A percentile compares a stretch with the other conserved stretches of the same genome.
phyloP scores from a whole-genome alignment of 2,329 filamentous ascomycete genomes.

The Colletotrichum australisinense region DNA sequence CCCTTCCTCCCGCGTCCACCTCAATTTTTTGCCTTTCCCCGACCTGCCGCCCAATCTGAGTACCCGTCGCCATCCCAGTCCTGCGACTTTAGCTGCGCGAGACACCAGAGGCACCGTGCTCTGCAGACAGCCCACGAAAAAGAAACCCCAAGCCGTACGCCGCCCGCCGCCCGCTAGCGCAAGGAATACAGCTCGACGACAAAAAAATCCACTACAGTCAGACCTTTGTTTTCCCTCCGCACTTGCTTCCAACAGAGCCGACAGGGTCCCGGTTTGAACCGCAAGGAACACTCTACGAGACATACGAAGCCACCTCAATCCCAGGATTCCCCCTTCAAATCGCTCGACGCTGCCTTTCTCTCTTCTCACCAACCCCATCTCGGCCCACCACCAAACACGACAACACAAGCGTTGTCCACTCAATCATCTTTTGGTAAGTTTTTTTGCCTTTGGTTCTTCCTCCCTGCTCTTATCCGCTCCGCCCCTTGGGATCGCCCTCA shows the following conservation, averaged over 20 bases:
- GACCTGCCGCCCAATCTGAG: slow-evolving; percentile 26
- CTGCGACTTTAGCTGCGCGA: slow-evolving; percentile 35
- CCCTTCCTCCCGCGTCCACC: slow-evolving; percentile 7
- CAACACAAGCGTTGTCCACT: slow-evolving; percentile 7
- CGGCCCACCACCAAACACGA: slow-evolving; percentile 9
- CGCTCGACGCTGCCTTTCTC: slow-evolving; percentile 7
- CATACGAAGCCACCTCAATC: slow-evolving; percentile 19
- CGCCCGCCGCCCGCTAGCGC: slow-evolving; percentile 28
- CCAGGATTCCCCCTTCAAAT: slow-evolving; percentile 3
- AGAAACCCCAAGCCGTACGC: slow-evolving; percentile 23
- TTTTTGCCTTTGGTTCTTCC: neutral
- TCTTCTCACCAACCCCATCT: slow-evolving; percentile 4
- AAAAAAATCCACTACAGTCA: slow-evolving; percentile 18
- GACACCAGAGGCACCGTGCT: slow-evolving; percentile 32
- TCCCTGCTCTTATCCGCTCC: slow-evolving; percentile 21
- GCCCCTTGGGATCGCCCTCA: slow-evolving; percentile 9
- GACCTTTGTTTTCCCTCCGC: slow-evolving; percentile 34
- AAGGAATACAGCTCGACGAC: slow-evolving; percentile 34
- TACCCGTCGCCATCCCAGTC: slow-evolving; percentile 32
- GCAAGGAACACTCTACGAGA: slow-evolving; percentile 22
- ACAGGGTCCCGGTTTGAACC: slow-evolving; percentile 6
- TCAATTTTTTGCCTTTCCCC: slow-evolving; percentile 22
- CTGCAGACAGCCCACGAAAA: slow-evolving; percentile 22
- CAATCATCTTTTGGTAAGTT: slow-evolving; percentile 17
- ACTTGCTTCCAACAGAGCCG: slow-evolving; percentile 15